Evolutionary conservation across 2,329 filamentous ascomycete genomes (phyloP).

Genomic region (Delphinella strobiligena): DNA sequence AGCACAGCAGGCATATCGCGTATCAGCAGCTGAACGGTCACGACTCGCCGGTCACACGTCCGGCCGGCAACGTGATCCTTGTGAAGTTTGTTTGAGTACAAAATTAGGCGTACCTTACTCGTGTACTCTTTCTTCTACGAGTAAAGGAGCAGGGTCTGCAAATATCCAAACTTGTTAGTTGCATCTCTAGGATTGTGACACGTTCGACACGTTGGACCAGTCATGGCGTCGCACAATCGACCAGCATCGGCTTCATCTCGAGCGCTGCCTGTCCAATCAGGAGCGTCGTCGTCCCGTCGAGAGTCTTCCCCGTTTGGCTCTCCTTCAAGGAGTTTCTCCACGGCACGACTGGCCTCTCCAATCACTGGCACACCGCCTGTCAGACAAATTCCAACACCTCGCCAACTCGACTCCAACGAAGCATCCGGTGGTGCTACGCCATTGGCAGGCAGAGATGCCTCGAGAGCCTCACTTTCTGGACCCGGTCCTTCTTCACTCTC

Average conservation of each 20-base stretch:
- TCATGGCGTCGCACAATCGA: background rate
- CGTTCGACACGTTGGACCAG: no score
- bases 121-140: no score
- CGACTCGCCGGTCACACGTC: no score
- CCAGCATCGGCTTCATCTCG: background rate
- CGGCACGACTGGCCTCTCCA: constrained; percentile 43
- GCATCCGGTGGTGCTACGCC: constrained; percentile 41
- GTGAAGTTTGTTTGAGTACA: no score
- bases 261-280: background rate
- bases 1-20: no score
- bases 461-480: constrained; percentile 57
- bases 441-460: constrained; percentile 44
- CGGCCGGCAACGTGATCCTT: no score
- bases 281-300: background rate
- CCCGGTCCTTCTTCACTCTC: constrained; percentile 82
- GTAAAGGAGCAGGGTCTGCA: no score
- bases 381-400: constrained; percentile 38
- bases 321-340: constrained; percentile 24
- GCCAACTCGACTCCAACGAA: constrained; percentile 28
- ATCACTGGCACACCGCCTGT: constrained; percentile 40
- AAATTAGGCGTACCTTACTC: no score
- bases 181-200: no score
- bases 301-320: constrained; percentile 8
- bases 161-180: no score
- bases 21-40: no score